Evolutionary conservation across 2,329 filamentous ascomycete genomes (phyloP), one percentile per base, ranked within the genome.

Genomic region (Arthroderma sp.): DNA sequence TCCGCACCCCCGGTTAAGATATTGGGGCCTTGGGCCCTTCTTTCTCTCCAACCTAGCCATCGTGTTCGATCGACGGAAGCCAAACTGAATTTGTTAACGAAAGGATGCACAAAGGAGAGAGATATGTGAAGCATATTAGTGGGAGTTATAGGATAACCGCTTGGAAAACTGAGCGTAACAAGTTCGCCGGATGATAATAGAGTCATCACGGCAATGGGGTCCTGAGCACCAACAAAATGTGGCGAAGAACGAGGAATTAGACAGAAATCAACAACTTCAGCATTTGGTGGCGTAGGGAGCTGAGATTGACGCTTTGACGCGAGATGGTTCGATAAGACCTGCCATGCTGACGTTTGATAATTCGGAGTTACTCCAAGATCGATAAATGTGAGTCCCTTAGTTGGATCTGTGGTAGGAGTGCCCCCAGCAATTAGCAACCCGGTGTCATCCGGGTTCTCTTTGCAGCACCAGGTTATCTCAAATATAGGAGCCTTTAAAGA

Each of bases 31-130:
- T 83, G 80, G 37, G 79, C 75, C 34, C 89, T 77, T 51, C 77
- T 82, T 62, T 96, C 91, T n/a, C 78, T 77, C 78, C 96, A 82
- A 3, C 85, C 85, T 9, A 96, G 74, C 91, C 91, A 98, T 50
- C 81, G 75, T 5, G 78, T 78, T 29, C 91, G 78, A 40, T 86
- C 81, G 7, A 96, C 70, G 8, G 77, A 75, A 6, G 85, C 75
- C n/a, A 93, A 71, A 10, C 77, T 74, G 42, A 84, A 71, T 42
- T 80, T 78, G 44, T 78, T 83, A 47, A 91, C 78, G 58, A 94
- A 96, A 0, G 91, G 91, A 57, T 95, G 87, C 5, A 94, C 82
- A 50, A 95, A 84, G 1, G 83, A 83, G 38, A 95, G 67, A 2
- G 84, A 94, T 0, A 88, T 77, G 56, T 94, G 89, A 4, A 98